These are phyloP conservation scores for Falciphora oryzae DNA, from an alignment of 2,329 filamentous ascomycete species.

Conservation along the genomic window DNA sequence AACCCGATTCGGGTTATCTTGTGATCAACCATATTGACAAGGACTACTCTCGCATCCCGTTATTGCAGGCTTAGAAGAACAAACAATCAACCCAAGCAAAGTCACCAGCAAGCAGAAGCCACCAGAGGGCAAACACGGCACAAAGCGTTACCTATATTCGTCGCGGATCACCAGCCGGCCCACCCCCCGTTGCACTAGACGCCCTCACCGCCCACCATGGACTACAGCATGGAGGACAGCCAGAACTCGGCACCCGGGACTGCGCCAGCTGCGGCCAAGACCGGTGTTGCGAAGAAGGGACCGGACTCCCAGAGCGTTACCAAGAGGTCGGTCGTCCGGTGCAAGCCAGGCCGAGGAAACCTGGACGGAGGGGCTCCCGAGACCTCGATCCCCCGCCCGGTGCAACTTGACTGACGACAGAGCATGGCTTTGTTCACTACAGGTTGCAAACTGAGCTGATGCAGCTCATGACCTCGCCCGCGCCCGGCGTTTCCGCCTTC, in stretches of 20 bases:
- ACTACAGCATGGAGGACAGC: constrained; percentile 46
- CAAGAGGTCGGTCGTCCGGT: constrained; percentile 54
- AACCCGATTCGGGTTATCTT: neutral
- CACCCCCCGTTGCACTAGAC: neutral
- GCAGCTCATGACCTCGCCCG: constrained; percentile 94
- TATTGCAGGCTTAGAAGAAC: neutral
- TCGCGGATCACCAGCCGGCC: neutral
- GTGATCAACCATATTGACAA: constrained; percentile 3
- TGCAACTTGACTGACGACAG: constrained; percentile 10
- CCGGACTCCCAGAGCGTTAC: constrained; percentile 68
- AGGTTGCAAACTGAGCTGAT: constrained; percentile 97
- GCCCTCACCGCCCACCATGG: neutral
- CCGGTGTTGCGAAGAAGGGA: constrained; percentile 49
- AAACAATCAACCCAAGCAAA: neutral
- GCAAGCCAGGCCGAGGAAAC: neutral
- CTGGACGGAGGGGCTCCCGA: neutral
- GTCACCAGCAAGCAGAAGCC: neutral
- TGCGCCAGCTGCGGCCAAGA: constrained; percentile 60
- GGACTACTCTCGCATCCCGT: neutral
- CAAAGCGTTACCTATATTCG: neutral
- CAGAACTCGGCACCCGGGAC: constrained; percentile 64
- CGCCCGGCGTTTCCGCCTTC: constrained; percentile 91
- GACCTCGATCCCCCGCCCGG: neutral
- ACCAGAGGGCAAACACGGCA: neutral
- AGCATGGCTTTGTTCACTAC: constrained; percentile 5